Evolutionary conservation across 23 red algal species (phyloP).

Genomic region (Chondrus crispus): DNA sequence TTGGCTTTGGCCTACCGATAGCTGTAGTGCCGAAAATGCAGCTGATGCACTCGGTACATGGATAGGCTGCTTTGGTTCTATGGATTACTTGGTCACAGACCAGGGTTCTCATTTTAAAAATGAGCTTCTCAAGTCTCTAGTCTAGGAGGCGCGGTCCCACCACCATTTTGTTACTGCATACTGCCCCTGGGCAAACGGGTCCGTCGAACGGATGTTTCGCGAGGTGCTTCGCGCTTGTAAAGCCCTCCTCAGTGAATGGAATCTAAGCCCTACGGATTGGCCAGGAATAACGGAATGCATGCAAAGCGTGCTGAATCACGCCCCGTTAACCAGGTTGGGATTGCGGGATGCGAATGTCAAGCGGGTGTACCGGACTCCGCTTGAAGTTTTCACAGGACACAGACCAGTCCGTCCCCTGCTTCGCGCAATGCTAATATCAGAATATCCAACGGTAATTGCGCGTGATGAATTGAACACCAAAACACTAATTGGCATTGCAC

Average conservation of each 20-base stretch:
- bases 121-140: not conserved
- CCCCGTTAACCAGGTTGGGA: not conserved
- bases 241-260: not conserved
- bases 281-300: not conserved
- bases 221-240: not conserved
- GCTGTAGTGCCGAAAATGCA: not conserved
- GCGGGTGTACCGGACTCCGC: not conserved
- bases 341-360: not conserved
- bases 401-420: not conserved
- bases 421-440: not conserved
- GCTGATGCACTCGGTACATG: not conserved
- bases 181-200: slow-evolving; percentile 23
- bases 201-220: not conserved
- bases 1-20: slow-evolving; percentile 20
- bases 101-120: not conserved
- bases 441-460: not conserved
- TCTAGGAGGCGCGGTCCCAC: not conserved
- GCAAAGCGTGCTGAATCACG: not conserved
- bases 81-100: not conserved
- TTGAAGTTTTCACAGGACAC: not conserved
- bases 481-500: not conserved
- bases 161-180: slow-evolving; percentile 50
- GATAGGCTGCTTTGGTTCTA: slow-evolving; percentile 3
- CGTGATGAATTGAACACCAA: not conserved
- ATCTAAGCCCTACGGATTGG: not conserved